Evolutionary conservation across 306 rosid species (phyloP).

Genomic region (Rosa multiflora): DNA sequence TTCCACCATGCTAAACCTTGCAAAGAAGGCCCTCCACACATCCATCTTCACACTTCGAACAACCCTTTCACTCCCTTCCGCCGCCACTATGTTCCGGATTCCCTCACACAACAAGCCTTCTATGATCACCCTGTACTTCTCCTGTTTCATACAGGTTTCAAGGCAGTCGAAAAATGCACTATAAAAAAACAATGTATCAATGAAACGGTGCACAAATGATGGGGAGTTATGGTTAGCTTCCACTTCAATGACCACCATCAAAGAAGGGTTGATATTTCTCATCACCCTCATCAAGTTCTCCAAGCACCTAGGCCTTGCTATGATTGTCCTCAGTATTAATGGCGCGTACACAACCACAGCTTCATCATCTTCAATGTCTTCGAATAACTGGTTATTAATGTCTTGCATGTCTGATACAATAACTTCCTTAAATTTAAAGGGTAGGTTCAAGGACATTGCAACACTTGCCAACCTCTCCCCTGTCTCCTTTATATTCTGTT

Average conservation of each 20-base stretch:
- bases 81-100: constrained; percentile 51
- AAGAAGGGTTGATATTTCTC: constrained; percentile 45
- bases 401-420: constrained; percentile 48
- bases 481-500: constrained; percentile 35
- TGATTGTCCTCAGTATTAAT: constrained; percentile 42
- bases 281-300: constrained; percentile 68
- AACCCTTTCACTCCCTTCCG: constrained; percentile 54
- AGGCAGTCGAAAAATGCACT: constrained; percentile 56
- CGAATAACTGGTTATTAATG: constrained; percentile 37
- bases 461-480: constrained; percentile 50
- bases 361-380: constrained; percentile 48
- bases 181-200: constrained; percentile 53
- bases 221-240: constrained; percentile 68
- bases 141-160: constrained; percentile 42
- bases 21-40: constrained; percentile 81
- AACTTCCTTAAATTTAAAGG: constrained; percentile 50
- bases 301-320: constrained; percentile 49
- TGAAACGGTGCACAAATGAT: constrained; percentile 65
- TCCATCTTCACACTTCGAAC: constrained; percentile 55
- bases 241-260: constrained; percentile 57
- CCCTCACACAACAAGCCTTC: constrained; percentile 43
- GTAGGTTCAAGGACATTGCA: constrained; percentile 58
- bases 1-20: constrained; percentile 60
- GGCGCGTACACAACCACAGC: constrained; percentile 51
- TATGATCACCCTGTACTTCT: constrained; percentile 28